Conservation (phyloP, 345 rosid species). For the Euphorbia pulcherrima region DNA sequence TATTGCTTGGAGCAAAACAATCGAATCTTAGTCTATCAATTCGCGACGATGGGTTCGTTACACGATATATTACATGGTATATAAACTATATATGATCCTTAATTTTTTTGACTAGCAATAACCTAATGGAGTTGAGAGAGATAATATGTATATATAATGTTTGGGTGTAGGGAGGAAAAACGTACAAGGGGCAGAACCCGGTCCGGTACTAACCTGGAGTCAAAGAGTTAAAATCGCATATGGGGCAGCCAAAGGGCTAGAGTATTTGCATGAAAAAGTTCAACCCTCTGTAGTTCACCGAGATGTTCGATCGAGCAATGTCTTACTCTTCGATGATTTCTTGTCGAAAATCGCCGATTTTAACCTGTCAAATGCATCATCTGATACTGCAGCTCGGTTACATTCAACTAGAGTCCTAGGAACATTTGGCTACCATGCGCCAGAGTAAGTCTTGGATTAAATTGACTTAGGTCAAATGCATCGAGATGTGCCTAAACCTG, state of each 20-base stretch:
- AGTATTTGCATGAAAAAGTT: slow-evolving; percentile 86
- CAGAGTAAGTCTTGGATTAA: slow-evolving; percentile 80
- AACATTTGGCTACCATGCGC: slow-evolving; percentile 99
- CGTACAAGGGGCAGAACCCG: slow-evolving; percentile 92
- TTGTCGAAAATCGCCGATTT: slow-evolving; percentile 84
- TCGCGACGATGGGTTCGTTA: slow-evolving; percentile 77
- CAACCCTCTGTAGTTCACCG: slow-evolving; percentile 92
- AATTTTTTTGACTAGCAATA: no score
- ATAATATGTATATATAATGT: neutral
- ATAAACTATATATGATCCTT: neutral
- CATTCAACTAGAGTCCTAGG: slow-evolving; percentile 97
- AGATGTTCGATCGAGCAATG: slow-evolving; percentile 94
- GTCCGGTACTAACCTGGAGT: slow-evolving; percentile 82
- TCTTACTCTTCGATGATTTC: slow-evolving; percentile 77
- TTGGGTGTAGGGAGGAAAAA: slow-evolving; percentile 80
- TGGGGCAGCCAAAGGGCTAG: slow-evolving; percentile 93
- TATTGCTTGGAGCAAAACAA: slow-evolving; percentile 76
- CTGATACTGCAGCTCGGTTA: slow-evolving; percentile 86
- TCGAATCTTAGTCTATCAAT: slow-evolving; percentile 68
- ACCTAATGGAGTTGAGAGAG: neutral
- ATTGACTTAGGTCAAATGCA: no score
- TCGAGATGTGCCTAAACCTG: no score
- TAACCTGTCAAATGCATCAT: slow-evolving; percentile 76
- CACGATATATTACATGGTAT: slow-evolving; percentile 95
- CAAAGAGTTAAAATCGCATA: slow-evolving; percentile 85